phyloP scores from a whole-genome alignment of 192 early-diverging fungal species.

The Obelidium mucronatum region DNA sequence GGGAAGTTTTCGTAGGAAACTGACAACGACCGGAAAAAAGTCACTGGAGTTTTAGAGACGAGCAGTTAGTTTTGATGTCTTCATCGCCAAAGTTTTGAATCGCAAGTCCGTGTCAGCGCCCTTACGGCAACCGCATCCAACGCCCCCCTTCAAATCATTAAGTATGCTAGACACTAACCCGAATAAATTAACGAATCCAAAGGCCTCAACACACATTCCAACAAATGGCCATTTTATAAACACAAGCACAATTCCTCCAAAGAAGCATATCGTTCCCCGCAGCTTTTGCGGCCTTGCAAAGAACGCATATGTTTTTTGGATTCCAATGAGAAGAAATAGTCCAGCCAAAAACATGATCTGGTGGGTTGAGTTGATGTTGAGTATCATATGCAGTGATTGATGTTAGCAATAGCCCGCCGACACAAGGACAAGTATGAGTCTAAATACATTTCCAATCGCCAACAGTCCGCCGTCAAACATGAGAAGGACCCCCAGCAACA shows the following conservation, averaged over 20 bases:
- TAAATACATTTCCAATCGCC: slow-evolving; percentile 91
- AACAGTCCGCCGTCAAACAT: slow-evolving; percentile 95
- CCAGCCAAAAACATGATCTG: slow-evolving; percentile 92
- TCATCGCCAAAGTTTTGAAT: not conserved
- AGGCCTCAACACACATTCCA: slow-evolving; percentile 87
- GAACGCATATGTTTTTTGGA: slow-evolving; percentile 83
- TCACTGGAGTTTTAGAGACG: slow-evolving; percentile 66
- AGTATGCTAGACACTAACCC: slow-evolving; percentile 65
- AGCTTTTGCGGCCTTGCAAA: slow-evolving; percentile 89
- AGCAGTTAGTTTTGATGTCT: not conserved
- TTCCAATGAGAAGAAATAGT: slow-evolving; percentile 88
- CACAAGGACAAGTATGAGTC: not conserved
- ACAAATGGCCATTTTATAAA: slow-evolving; percentile 89
- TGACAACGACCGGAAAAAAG: slow-evolving; percentile 93
- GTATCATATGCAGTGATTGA: no score
- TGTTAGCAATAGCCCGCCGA: not conserved
- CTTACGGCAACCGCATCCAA: not conserved
- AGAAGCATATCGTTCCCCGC: slow-evolving; percentile 88
- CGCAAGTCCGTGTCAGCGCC: not conserved
- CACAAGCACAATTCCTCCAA: slow-evolving; percentile 87
- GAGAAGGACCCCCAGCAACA: slow-evolving; percentile 91
- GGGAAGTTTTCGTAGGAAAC: slow-evolving; percentile 87
- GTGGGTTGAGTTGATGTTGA: not conserved
- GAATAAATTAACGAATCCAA: slow-evolving; percentile 98
- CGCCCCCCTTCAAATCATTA: not conserved